phyloP scores from a whole-genome alignment of 805 yeast species.

The Hanseniaspora thailandica region DNA sequence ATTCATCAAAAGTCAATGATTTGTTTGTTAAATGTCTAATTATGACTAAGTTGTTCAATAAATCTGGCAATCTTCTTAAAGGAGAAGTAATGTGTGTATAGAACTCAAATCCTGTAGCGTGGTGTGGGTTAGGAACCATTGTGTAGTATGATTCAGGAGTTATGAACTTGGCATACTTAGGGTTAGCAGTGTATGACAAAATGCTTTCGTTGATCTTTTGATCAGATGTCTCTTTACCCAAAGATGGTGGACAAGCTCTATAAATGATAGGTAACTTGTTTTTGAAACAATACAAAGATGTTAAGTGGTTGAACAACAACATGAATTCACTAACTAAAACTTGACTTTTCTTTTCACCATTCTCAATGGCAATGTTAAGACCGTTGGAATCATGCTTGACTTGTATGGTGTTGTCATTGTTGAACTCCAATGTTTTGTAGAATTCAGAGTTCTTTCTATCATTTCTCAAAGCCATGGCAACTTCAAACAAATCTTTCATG shows the following conservation, averaged over 20 bases:
- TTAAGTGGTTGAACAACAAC: conserved; percentile 63
- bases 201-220: not conserved
- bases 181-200: not conserved
- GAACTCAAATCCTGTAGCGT: conserved; percentile 46
- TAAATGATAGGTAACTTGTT: conserved; percentile 41
- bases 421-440: not conserved
- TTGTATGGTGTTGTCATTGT: not conserved
- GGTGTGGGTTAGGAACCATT: conserved; percentile 37
- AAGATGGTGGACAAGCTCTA: conserved; percentile 17
- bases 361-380: not conserved
- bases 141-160: conserved; percentile 8
- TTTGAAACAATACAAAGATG: conserved; percentile 37
- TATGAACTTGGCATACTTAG: not conserved
- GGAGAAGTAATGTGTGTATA: conserved; percentile 84
- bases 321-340: conserved; percentile 69
- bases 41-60: conserved; percentile 69
- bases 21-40: conserved; percentile 33
- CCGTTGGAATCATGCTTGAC: not conserved
- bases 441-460: not conserved
- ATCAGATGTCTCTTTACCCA: not conserved
- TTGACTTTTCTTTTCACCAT: conserved; percentile 37
- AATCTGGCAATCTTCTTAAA: conserved; percentile 67
- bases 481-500: not conserved
- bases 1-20: conserved; percentile 5
- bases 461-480: not conserved